These are phyloP conservation scores for Tolypocladium guangdongense DNA, from an alignment of 2,329 filamentous ascomycete species.

Conservation along the genomic window DNA sequence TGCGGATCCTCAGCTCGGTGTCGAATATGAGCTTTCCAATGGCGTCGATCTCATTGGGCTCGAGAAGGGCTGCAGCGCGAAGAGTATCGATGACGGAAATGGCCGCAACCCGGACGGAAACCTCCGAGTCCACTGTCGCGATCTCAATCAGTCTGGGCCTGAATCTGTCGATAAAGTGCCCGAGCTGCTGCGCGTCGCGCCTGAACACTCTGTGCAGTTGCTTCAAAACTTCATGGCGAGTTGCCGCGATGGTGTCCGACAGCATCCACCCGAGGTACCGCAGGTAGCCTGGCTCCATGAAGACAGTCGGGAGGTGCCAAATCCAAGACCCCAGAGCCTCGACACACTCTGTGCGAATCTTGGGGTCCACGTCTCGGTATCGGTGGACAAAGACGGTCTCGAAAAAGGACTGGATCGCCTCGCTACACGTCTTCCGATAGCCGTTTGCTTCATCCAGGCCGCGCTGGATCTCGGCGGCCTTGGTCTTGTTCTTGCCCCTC, in stretches of 20 bases:
- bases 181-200: slow-evolving; percentile 70
- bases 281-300: slow-evolving; percentile 82
- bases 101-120: slow-evolving; percentile 66
- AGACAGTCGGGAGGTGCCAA: slow-evolving; percentile 68
- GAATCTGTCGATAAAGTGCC: slow-evolving; percentile 90
- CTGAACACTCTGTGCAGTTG: slow-evolving; percentile 74
- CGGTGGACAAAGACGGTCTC: slow-evolving; percentile 90
- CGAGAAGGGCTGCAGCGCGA: slow-evolving; percentile 73
- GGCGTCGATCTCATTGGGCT: slow-evolving; percentile 82
- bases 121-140: slow-evolving; percentile 74
- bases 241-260: slow-evolving; percentile 65
- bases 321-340: slow-evolving; percentile 86
- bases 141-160: slow-evolving; percentile 83
- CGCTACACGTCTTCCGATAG: slow-evolving; percentile 58
- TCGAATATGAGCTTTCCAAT: slow-evolving; percentile 87
- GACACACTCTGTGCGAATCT: slow-evolving; percentile 80
- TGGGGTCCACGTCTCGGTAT: slow-evolving; percentile 86
- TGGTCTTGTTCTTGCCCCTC: slow-evolving; percentile 64
- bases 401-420: slow-evolving; percentile 73
- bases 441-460: slow-evolving; percentile 60
- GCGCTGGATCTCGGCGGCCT: slow-evolving; percentile 61
- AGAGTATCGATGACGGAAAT: slow-evolving; percentile 76
- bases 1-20: slow-evolving; percentile 70
- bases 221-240: slow-evolving; percentile 75
- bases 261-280: slow-evolving; percentile 94